These are phyloP conservation scores for Rutidosis leptorrhynchoides DNA, from an alignment of 129 eudicot genomes.

Conservation along the genomic window DNA sequence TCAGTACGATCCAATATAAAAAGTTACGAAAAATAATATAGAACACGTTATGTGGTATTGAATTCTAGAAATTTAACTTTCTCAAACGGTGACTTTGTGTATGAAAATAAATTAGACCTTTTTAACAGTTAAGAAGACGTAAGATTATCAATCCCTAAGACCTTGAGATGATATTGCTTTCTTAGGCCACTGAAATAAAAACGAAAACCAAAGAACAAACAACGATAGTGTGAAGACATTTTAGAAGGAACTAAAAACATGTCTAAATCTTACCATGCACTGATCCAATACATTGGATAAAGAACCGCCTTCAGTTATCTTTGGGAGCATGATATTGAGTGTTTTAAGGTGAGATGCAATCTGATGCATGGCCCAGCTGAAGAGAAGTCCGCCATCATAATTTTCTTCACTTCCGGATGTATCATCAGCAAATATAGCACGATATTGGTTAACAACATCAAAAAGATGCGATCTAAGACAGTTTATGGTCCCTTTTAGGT, in stretches of 20 bases:
- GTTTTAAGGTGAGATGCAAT: slow-evolving; percentile 75
- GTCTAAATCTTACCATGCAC: slow-evolving; percentile 65
- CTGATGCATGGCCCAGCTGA: slow-evolving; percentile 99
- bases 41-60: neutral
- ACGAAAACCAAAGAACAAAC: neutral
- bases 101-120: neutral
- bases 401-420: slow-evolving; percentile 98
- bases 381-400: slow-evolving; percentile 96
- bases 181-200: neutral
- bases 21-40: no score
- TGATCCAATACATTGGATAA: slow-evolving; percentile 89
- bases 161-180: neutral
- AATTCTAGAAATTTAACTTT: no score
- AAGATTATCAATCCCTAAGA: neutral
- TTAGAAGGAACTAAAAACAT: neutral
- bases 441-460: slow-evolving; percentile 97
- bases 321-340: slow-evolving; percentile 90
- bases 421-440: slow-evolving; percentile 96
- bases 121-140: neutral
- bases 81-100: neutral
- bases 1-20: slow-evolving; percentile 1
- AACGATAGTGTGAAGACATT: neutral
- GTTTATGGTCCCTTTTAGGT: slow-evolving; percentile 80
- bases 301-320: slow-evolving; percentile 95
- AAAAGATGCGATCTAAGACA: slow-evolving; percentile 90